Evolutionary conservation across 805 yeast genomes (phyloP).

Genomic region (Wickerhamomyces rabaulensis): DNA sequence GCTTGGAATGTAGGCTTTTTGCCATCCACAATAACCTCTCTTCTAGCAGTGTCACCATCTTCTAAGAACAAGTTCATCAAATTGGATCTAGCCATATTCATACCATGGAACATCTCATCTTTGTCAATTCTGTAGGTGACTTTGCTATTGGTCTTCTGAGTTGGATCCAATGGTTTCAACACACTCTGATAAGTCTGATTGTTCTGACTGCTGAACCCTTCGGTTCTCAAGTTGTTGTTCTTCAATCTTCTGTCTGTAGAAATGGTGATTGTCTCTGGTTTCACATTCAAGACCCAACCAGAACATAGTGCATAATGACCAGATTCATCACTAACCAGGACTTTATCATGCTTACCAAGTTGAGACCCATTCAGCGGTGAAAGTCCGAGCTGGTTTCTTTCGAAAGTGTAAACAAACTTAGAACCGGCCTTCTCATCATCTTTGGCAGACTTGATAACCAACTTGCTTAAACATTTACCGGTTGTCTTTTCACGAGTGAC

Average conservation of each 20-base stretch:
- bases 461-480: conserved; percentile 54
- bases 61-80: conserved; percentile 58
- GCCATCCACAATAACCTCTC: conserved; percentile 30
- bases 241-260: conserved; percentile 50
- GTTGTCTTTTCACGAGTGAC: conserved; percentile 52
- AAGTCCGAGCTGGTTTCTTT: conserved; percentile 23
- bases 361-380: conserved; percentile 36
- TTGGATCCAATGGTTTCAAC: conserved; percentile 22
- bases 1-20: conserved; percentile 24
- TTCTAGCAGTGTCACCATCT: conserved; percentile 30
- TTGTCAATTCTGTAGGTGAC: conserved; percentile 64
- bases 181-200: conserved; percentile 52
- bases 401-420: conserved; percentile 44
- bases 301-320: conserved; percentile 73
- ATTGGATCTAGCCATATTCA: conserved; percentile 74
- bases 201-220: conserved; percentile 35
- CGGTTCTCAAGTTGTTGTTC: conserved; percentile 25
- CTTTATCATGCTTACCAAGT: conserved; percentile 51
- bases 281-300: conserved; percentile 48
- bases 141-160: conserved; percentile 4
- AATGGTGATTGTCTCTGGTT: conserved; percentile 39
- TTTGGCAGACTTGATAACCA: conserved; percentile 33
- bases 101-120: conserved; percentile 70
- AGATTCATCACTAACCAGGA: conserved; percentile 71
- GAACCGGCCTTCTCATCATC: conserved; percentile 17